A percentile compares a stretch with the other conserved stretches of the same genome.
Conservation (phyloP, 768 basidiomycete genomes). For the Trametes villosa region DNA sequence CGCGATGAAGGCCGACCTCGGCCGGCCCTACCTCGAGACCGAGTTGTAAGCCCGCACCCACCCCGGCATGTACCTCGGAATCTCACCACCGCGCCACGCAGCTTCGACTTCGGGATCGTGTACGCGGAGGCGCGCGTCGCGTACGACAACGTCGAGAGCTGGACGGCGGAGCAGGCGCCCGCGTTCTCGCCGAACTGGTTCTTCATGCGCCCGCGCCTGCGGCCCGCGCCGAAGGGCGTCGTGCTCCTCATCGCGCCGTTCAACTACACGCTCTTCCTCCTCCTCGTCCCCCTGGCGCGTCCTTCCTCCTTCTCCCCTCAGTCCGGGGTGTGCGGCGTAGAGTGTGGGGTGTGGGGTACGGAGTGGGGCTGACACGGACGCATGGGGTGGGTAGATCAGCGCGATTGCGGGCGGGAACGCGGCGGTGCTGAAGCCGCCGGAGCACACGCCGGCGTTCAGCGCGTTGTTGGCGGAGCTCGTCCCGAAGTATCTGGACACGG, state of each 20-base stretch:
- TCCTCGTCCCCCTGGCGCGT: slow-evolving; percentile 61
- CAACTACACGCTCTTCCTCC: slow-evolving; percentile 72
- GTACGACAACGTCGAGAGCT: slow-evolving; percentile 69
- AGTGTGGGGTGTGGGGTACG: not conserved
- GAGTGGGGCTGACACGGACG: not conserved
- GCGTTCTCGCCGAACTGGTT: slow-evolving; percentile 60
- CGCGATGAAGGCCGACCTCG: slow-evolving; percentile 64
- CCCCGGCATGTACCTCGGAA: not conserved
- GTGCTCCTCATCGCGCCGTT: slow-evolving; percentile 73
- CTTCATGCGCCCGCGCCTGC: slow-evolving; percentile 62
- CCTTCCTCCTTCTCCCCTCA: too few species aligned
- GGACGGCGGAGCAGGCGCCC: slow-evolving; percentile 67
- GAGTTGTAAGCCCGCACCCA: slow-evolving; percentile 46
- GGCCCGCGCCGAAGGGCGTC: slow-evolving; percentile 78
- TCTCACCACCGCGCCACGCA: slow-evolving; percentile 28
- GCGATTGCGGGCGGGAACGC: slow-evolving; percentile 82
- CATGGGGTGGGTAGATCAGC: slow-evolving; percentile 38
- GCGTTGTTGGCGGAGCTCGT: slow-evolving; percentile 66
- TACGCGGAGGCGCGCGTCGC: slow-evolving; percentile 56
- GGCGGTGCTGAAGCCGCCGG: slow-evolving; percentile 74
- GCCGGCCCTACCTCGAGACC: slow-evolving; percentile 61
- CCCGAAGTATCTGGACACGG: slow-evolving; percentile 73
- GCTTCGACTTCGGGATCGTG: slow-evolving; percentile 61
- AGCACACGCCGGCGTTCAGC: slow-evolving; percentile 59
- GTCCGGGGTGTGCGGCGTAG: too few species aligned